phyloP scores from a whole-genome alignment of 106 monocot species.

The Ottelia alismoides region DNA sequence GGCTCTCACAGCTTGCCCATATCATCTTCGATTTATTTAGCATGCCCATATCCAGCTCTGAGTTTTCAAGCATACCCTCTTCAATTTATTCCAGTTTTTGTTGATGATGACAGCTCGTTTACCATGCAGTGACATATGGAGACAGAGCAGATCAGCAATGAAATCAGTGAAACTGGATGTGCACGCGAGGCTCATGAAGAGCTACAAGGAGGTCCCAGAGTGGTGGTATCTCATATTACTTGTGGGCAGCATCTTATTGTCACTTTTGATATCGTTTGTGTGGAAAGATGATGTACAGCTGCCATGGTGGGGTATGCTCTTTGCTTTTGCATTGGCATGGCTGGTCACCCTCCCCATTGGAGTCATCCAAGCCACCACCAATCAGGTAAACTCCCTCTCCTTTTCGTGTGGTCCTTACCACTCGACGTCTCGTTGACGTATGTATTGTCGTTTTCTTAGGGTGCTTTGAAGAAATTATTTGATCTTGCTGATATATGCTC shows the following conservation, averaged over 20 bases:
- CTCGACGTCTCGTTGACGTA: too few relatives aligned
- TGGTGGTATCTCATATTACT: constrained; percentile 85
- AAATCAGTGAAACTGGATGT: constrained; percentile 44
- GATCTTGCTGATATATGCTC: too few relatives aligned
- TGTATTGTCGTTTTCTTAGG: too few relatives aligned
- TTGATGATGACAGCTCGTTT: too few relatives aligned
- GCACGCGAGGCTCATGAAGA: constrained; percentile 74
- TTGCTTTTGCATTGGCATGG: constrained; percentile 72
- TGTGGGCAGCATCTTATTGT: constrained; percentile 39
- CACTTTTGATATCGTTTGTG: constrained; percentile 60
- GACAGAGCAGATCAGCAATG: constrained; percentile 65
- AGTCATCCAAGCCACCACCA: constrained; percentile 87
- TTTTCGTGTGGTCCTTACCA: too few relatives aligned
- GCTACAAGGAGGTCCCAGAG: constrained; percentile 76
- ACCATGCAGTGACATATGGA: constrained; percentile 64
- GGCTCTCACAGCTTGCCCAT: too few relatives aligned
- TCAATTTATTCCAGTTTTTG: too few relatives aligned
- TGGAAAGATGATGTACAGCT: constrained; percentile 81
- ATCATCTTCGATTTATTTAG: too few relatives aligned
- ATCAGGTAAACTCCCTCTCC: constrained; percentile 45
- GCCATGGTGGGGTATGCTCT: constrained; percentile 91
- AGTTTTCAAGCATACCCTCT: too few relatives aligned
- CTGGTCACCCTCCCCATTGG: constrained; percentile 83
- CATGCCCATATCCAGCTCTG: too few relatives aligned
- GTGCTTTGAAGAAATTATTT: too few relatives aligned